Evolutionary conservation across 768 basidiomycete genomes (phyloP), one percentile per base, ranked within the genome.

Genomic region (Mycena belliarum): DNA sequence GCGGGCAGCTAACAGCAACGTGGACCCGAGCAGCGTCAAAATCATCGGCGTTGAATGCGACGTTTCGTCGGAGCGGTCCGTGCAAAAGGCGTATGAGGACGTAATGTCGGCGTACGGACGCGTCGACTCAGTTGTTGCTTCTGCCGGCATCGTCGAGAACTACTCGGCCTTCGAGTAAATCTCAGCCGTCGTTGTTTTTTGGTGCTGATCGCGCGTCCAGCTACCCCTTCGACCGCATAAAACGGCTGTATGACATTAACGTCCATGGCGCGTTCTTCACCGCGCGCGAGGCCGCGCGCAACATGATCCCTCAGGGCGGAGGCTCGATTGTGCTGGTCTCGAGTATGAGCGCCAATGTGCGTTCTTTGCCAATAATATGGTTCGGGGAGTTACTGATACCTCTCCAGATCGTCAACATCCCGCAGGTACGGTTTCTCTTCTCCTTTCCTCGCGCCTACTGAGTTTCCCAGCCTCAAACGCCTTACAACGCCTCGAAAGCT

Each of bases 401-500:
- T 40, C 15, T 32, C 20, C 66, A 94, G 89, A 85, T 95, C 60
- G 81, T 95, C 70, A 95, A 95, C 71, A 82, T 91, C 52, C 95
- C 95, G 41, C 70, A 93, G 33, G 33, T 35, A 15, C 33, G 33
- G 12, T 4, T 4, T 8, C 33, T 15, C 12, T 15, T 8, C 3
- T 15, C 5, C 33, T 10, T 35, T 35, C 33, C 14, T 14, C 9
- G 12, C 33, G 33, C 16, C 33, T 4, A 15, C 33, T 35, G 12
- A 35, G 12, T 35, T 35, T 35, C 6, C 33, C 33, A 35, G 83
- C 84, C 83, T 40, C 96, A 98, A 80, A 91, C 92, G 5, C 94
- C 95, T 0, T 98, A 98, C 72, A 98, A 98, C 72, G 91, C 92
- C 10, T 95, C 94, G 20, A 98, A 95, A 77, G 93, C 93, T 33